Evolutionary conservation across 805 yeast genomes (phyloP), one percentile per base, ranked within the genome.

Genomic region (Schizosaccharomyces octosporus): DNA sequence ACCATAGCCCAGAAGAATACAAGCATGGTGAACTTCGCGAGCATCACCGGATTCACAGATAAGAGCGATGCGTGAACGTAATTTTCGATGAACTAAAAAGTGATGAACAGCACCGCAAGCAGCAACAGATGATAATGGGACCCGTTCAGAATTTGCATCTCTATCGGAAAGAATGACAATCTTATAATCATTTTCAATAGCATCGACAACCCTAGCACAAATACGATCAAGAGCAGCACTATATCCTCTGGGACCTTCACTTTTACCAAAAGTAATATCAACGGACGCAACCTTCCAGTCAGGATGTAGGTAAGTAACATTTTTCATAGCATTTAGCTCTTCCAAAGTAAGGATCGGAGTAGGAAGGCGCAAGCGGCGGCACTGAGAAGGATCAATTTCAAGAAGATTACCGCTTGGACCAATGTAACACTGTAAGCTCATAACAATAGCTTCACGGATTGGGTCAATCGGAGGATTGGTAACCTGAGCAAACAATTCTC

Each of bases 401-500:
- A 90, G 79, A 65, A 90, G 74, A 71, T 90, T 90, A 63, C 95
- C 97, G 73, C 93, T 97, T n/a, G 97, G 97, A 62, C 98, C 98
- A 68, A 90, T 83, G 72, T 85, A 87, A 74, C 98, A 90, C 72
- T 90, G 96, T 66, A 93, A 78, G 13, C 96, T 87, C 98, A 90
- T 90, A 69, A 93, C 97, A 67, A 90, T 86, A 63, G 84, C 83
- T 75, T 90, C 98, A 72, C 97, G 83, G 67, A 90, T 93, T 61
- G 98, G 97, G 72, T 90, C 98, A 70, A 90, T 93, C 60, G 98
- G 97, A 63, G 98, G 98, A 74, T 90, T 90, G 41, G 98, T 90
- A 62, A 90, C 98, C 74, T 90, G 98, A 24, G 98, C 98, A 75
- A 90, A 90, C 69, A 90, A 78, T 72, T 90, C 95, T 69, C 95